Conservation (phyloP, 306 rosid genomes). For the Pachyrhizus erosus region DNA sequence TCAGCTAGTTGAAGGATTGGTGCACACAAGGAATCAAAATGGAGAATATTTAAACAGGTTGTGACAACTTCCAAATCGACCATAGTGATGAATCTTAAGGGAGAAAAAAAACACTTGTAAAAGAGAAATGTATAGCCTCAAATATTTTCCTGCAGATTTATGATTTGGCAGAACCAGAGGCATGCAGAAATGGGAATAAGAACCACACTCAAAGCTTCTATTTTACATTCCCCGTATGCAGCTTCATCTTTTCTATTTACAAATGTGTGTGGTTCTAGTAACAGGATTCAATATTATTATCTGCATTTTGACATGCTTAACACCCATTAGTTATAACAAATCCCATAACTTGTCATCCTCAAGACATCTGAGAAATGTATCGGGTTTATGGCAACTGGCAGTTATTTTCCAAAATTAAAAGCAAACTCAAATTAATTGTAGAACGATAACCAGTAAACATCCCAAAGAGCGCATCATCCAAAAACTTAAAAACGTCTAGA, state of each 20-base stretch:
- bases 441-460: slow-evolving; percentile 29
- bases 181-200: slow-evolving; percentile 25
- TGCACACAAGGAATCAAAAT: slow-evolving; percentile 9
- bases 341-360: slow-evolving; percentile 23
- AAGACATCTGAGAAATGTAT: slow-evolving; percentile 17
- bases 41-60: slow-evolving; percentile 19
- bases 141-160: neutral
- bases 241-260: slow-evolving; percentile 9
- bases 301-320: neutral
- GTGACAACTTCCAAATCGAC: neutral
- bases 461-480: slow-evolving; percentile 26
- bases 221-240: slow-evolving; percentile 6
- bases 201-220: slow-evolving; percentile 24
- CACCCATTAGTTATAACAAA: neutral
- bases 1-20: neutral
- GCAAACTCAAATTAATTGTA: slow-evolving; percentile 10
- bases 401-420: slow-evolving; percentile 25
- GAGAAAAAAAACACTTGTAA: neutral
- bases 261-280: slow-evolving; percentile 7
- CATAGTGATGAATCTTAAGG: neutral
- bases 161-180: slow-evolving; percentile 2
- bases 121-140: slow-evolving; percentile 31
- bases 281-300: slow-evolving; percentile 16
- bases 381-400: slow-evolving; percentile 1
- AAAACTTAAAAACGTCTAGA: slow-evolving; percentile 2